Conservation (phyloP, 257 asterid genomes). For the Phtheirospermum japonicum region DNA sequence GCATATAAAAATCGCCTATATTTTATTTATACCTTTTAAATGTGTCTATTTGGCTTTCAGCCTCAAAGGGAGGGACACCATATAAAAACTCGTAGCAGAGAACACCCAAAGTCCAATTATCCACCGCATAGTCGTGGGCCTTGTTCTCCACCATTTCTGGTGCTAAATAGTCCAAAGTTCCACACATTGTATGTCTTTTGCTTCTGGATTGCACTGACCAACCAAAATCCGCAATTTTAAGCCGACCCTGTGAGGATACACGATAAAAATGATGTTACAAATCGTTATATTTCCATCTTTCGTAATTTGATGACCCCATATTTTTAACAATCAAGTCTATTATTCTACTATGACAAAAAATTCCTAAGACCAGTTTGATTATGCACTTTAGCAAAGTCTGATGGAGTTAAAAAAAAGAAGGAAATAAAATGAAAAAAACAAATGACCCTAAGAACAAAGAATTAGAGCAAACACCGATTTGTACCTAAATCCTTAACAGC, state of each 20-base stretch:
- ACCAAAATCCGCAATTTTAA: constrained; percentile 92
- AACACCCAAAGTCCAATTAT: constrained; percentile 89
- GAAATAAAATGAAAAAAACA: background rate
- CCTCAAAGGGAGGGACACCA: constrained; percentile 93
- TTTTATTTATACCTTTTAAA: constrained; percentile 61
- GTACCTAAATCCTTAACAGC: background rate
- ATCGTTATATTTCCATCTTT: no score
- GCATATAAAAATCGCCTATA: background rate
- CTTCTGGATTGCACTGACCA: constrained; percentile 91
- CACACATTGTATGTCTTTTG: constrained; percentile 94
- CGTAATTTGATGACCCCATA: constrained; percentile 2
- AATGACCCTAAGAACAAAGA: background rate
- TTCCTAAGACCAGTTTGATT: no score
- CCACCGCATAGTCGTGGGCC: constrained; percentile 86
- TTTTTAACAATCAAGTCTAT: background rate
- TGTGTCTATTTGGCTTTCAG: constrained; percentile 74
- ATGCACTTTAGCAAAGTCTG: constrained; percentile 3
- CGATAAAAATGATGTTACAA: background rate
- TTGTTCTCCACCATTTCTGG: constrained; percentile 97
- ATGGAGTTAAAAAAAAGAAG: background rate
- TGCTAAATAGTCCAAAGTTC: constrained; percentile 91
- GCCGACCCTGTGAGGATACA: constrained; percentile 55
- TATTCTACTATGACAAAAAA: no score
- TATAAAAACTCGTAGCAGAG: constrained; percentile 85
- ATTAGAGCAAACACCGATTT: background rate